Conservation (phyloP, 2,329 filamentous ascomycete species). For the Sclerotinia spermophila region DNA sequence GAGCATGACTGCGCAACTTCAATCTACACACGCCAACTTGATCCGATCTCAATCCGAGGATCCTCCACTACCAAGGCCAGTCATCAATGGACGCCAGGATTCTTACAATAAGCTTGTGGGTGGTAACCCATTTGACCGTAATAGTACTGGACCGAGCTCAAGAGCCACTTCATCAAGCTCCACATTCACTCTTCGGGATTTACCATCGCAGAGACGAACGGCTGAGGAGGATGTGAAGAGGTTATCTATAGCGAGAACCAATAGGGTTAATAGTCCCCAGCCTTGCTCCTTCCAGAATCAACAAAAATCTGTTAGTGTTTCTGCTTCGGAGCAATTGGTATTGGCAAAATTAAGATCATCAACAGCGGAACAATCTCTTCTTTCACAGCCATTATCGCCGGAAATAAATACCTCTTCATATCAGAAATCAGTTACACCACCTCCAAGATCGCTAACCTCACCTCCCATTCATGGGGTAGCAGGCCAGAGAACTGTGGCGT, state of each 20-base stretch:
- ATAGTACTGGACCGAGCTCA: not conserved
- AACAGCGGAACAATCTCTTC: not conserved
- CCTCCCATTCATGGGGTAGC: not conserved
- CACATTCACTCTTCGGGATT: conserved; percentile 17
- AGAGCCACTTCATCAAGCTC: conserved; percentile 15
- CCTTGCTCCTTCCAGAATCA: conserved; percentile 25
- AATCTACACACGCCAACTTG: conserved; percentile 12
- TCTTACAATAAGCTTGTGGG: conserved; percentile 9
- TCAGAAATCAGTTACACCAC: not conserved
- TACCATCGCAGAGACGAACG: conserved; percentile 18
- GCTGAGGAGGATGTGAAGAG: conserved; percentile 12
- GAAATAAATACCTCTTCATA: not conserved
- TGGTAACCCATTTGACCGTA: conserved; percentile 6
- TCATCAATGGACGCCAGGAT: conserved; percentile 6
- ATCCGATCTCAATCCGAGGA: conserved; percentile 1
- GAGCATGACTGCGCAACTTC: conserved; percentile 26
- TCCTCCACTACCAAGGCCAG: not conserved
- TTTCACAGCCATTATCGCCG: not conserved
- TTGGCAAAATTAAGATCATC: not conserved
- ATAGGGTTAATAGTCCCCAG: conserved; percentile 6
- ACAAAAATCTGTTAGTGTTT: conserved; percentile 7
- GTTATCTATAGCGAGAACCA: conserved; percentile 15
- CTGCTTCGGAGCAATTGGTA: not conserved
- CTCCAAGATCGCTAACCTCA: not conserved
- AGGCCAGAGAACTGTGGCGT: not conserved